Percentiles rank a stretch among this genome's conserved stretches.
These are phyloP conservation scores for Fusarium zealandicum DNA, from an alignment of 2,329 filamentous ascomycete genomes.

Conservation along the genomic window DNA sequence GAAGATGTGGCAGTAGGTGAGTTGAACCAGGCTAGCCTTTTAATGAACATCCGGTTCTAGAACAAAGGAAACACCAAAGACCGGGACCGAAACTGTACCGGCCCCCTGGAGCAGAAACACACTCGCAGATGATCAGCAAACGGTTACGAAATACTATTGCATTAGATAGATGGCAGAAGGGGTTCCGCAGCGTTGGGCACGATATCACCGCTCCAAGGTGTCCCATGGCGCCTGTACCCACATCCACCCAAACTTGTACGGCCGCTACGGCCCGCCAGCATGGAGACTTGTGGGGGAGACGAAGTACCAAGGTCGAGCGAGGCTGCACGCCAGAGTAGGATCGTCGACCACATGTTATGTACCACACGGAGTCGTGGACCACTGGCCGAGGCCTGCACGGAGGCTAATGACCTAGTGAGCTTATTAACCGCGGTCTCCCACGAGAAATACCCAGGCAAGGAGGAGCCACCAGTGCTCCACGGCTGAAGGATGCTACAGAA, in stretches of 20 bases:
- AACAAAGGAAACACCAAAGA: background rate
- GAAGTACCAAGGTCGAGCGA: slow-evolving; percentile 24
- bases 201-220: slow-evolving; percentile 22
- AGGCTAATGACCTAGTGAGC: slow-evolving; percentile 8
- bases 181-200: slow-evolving; percentile 17
- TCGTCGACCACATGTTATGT: slow-evolving; percentile 16
- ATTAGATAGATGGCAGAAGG: slow-evolving; percentile 6
- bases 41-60: slow-evolving; percentile 5
- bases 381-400: slow-evolving; percentile 18
- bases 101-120: slow-evolving; percentile 7
- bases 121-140: slow-evolving; percentile 30
- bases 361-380: slow-evolving; percentile 11
- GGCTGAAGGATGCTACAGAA: background rate
- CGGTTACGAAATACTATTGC: slow-evolving; percentile 28
- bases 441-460: slow-evolving; percentile 1
- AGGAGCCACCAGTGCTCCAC: background rate
- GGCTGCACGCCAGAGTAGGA: slow-evolving; percentile 27
- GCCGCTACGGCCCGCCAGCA: slow-evolving; percentile 41
- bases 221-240: slow-evolving; percentile 27
- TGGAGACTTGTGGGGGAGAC: slow-evolving; percentile 35
- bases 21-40: background rate
- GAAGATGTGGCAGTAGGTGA: slow-evolving; percentile 2
- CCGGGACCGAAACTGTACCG: background rate
- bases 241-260: slow-evolving; percentile 30
- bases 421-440: slow-evolving; percentile 22